Evolutionary conservation across 2,329 filamentous ascomycete species (phyloP).

Genomic region (Phaeomoniella chlamydospora): DNA sequence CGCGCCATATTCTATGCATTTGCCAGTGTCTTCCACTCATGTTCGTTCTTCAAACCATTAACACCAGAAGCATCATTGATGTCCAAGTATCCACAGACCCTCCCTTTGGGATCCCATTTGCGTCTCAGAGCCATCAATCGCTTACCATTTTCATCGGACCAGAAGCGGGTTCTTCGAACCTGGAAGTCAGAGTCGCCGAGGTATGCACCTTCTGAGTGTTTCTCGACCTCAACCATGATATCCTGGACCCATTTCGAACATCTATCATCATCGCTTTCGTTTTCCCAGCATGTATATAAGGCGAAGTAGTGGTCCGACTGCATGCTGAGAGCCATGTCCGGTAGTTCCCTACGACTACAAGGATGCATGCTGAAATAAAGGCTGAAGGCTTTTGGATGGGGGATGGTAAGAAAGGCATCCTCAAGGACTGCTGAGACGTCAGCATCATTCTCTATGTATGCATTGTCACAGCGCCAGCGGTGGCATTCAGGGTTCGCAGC

Average conservation of each 20-base stretch:
- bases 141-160: constrained; percentile 26
- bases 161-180: constrained; percentile 30
- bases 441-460: constrained; percentile 31
- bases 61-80: constrained; percentile 26
- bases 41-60: constrained; percentile 26
- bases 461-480: constrained; percentile 37
- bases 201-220: constrained; percentile 33
- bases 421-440: constrained; percentile 31
- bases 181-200: constrained; percentile 42
- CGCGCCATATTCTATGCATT: too few relatives aligned
- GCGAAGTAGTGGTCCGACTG: constrained; percentile 44
- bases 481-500: constrained; percentile 32
- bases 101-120: constrained; percentile 11
- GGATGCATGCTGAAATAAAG: constrained; percentile 40
- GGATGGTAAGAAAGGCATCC: constrained; percentile 32
- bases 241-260: constrained; percentile 30
- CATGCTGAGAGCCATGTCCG: constrained; percentile 40
- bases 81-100: constrained; percentile 30
- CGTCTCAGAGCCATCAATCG: constrained; percentile 25
- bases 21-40: constrained; percentile 15
- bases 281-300: constrained; percentile 36
- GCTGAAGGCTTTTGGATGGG: constrained; percentile 28
- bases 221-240: constrained; percentile 24
- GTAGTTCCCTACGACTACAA: constrained; percentile 22
- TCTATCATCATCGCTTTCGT: constrained; percentile 27